A percentile compares a stretch with the other conserved stretches of the same genome.
phyloP scores from a whole-genome alignment of 805 yeast genomes.

The Gaillardinia entomophila region DNA sequence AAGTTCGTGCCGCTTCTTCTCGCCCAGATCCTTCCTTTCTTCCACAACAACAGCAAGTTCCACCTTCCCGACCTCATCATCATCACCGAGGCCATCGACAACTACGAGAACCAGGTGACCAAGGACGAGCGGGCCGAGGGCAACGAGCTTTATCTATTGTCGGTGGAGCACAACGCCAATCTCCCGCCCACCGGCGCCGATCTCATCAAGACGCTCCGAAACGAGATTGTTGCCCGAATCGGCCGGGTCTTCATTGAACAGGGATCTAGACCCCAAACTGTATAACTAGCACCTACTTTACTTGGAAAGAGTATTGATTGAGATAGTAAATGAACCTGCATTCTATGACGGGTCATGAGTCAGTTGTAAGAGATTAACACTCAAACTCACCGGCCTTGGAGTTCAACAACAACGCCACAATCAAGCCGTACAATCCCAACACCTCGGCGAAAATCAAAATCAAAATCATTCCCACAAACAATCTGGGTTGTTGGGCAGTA shows the following conservation, averaged over 20 bases:
- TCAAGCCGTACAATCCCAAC: constrained; percentile 88
- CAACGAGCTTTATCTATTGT: constrained; percentile 24
- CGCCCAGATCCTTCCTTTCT: constrained; percentile 43
- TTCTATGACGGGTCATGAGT: not conserved
- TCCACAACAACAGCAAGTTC: constrained; percentile 9
- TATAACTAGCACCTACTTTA: not conserved
- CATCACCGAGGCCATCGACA: constrained; percentile 35
- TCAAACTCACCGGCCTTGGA: constrained; percentile 66
- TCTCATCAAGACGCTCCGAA: constrained; percentile 23
- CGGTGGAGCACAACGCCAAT: constrained; percentile 16
- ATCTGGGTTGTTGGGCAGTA: constrained; percentile 79
- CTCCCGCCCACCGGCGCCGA: constrained; percentile 20
- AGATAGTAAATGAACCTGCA: too few relatives aligned
- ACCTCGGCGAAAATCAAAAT: constrained; percentile 90
- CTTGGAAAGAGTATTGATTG: too few relatives aligned
- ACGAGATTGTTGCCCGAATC: constrained; percentile 25
- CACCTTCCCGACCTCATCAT: constrained; percentile 14
- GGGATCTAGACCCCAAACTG: not conserved
- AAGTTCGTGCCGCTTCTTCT: constrained; percentile 45
- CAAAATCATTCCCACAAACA: constrained; percentile 85
- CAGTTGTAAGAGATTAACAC: not conserved
- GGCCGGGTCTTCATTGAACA: constrained; percentile 28
- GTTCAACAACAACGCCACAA: constrained; percentile 86
- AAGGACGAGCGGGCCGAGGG: constrained; percentile 21
- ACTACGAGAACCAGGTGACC: constrained; percentile 20